phyloP scores from a whole-genome alignment of 495 filamentous ascomycete genomes.

The Patellaria atrata region DNA sequence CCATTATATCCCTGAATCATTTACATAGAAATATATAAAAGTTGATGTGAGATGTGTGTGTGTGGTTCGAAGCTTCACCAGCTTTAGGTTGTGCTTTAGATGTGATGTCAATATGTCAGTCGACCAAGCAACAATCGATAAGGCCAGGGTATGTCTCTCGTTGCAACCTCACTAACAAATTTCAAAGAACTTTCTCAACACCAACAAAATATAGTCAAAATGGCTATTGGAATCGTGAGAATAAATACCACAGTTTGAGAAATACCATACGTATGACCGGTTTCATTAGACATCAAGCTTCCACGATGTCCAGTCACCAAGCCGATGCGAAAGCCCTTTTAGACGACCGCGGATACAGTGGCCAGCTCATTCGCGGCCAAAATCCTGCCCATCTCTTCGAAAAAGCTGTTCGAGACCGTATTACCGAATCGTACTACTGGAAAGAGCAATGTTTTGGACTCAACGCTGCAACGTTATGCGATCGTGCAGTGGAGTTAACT shows the following conservation, averaged over 20 bases:
- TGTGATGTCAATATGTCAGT: no score
- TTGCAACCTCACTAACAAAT: no score
- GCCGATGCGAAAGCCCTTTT: slow-evolving; percentile 33
- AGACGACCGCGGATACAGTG: slow-evolving; percentile 41
- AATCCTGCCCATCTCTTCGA: slow-evolving; percentile 86
- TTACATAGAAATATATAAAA: neutral
- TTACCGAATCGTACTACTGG: slow-evolving; percentile 90
- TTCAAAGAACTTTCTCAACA: no score
- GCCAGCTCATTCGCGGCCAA: slow-evolving; percentile 55
- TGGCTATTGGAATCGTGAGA: no score
- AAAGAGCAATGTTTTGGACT: slow-evolving; percentile 96
- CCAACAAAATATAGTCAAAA: no score
- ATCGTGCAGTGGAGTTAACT: slow-evolving; percentile 74
- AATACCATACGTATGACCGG: no score
- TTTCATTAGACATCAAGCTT: no score
- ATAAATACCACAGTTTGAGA: no score
- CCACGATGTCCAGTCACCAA: slow-evolving; percentile 22
- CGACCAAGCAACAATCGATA: no score
- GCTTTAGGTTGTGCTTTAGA: no score
- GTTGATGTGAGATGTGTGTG: slow-evolving; percentile 4
- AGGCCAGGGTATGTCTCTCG: no score
- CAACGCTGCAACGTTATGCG: slow-evolving; percentile 78
- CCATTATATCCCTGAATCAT: slow-evolving; percentile 4
- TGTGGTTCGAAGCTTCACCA: no score
- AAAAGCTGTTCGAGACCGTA: slow-evolving; percentile 84